Evolutionary conservation across 441 rosid genomes (phyloP).

Genomic region (Cnidoscolus chayamansa): DNA sequence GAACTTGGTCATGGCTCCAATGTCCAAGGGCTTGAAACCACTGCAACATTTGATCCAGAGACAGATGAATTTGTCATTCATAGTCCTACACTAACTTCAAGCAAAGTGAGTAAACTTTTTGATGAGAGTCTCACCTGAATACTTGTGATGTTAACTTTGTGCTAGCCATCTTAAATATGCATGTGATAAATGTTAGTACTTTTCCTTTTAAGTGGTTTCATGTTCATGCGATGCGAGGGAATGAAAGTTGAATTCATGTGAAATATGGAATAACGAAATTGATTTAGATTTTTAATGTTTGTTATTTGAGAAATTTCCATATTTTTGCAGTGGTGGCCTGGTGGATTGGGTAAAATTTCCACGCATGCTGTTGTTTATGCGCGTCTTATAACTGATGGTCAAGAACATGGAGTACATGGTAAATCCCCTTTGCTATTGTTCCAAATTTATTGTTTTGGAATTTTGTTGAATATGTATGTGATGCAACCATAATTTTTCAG

Average conservation of each 20-base stretch:
- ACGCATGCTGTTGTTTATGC: conserved; percentile 94
- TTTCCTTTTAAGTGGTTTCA: not conserved
- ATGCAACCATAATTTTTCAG: conserved; percentile 38
- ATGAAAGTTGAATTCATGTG: not conserved
- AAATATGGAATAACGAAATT: not conserved
- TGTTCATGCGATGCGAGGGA: not conserved
- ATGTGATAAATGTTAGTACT: not conserved
- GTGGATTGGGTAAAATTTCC: conserved; percentile 85
- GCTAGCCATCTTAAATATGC: not conserved
- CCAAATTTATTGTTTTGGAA: not conserved
- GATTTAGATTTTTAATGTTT: not conserved
- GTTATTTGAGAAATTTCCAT: conserved; percentile 1
- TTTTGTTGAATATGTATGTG: conserved; percentile 20
- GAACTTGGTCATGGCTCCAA: conserved; percentile 99
- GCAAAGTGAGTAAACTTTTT: conserved; percentile 57
- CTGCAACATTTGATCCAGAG: conserved; percentile 85
- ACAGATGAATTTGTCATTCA: conserved; percentile 77
- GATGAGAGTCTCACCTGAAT: not conserved
- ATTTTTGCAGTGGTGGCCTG: conserved; percentile 93
- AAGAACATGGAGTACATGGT: conserved; percentile 89
- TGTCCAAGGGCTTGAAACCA: conserved; percentile 96
- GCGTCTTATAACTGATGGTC: conserved; percentile 66
- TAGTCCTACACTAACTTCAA: conserved; percentile 85
- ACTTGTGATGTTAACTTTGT: not conserved
- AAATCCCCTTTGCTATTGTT: conserved; percentile 16